phyloP scores from a whole-genome alignment of 352 stramenopile genomes.

The Thraustotheca clavata region DNA sequence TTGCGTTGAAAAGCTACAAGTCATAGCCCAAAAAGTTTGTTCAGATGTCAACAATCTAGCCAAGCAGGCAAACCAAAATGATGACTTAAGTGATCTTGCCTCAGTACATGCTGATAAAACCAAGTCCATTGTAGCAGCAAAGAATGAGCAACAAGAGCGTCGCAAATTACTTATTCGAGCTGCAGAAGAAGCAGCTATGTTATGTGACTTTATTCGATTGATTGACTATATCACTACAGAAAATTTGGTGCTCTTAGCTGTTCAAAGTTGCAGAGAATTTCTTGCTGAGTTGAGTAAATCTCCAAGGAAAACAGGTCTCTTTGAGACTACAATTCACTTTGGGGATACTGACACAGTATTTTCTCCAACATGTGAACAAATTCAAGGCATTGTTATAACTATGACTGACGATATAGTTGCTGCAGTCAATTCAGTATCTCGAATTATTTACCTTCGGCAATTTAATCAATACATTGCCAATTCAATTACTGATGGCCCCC shows the following conservation, averaged over 20 bases:
- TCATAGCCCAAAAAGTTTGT: conserved; percentile 84
- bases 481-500: conserved; percentile 52
- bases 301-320: conserved; percentile 83
- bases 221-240: conserved; percentile 91
- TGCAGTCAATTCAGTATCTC: conserved; percentile 80
- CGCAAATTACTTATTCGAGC: conserved; percentile 76
- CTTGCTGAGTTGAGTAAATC: conserved; percentile 84
- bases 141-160: conserved; percentile 82
- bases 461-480: conserved; percentile 76
- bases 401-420: conserved; percentile 86
- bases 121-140: conserved; percentile 89
- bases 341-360: conserved; percentile 78
- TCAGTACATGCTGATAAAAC: conserved; percentile 42
- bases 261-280: conserved; percentile 80
- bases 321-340: conserved; percentile 91
- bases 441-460: conserved; percentile 82
- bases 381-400: conserved; percentile 80
- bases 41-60: conserved; percentile 86
- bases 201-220: conserved; percentile 89
- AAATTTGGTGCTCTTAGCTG: conserved; percentile 77
- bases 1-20: conserved; percentile 87
- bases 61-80: conserved; percentile 25
- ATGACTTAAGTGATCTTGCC: conserved; percentile 32
- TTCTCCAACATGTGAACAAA: conserved; percentile 78
- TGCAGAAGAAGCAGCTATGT: conserved; percentile 81